Base-by-base conservation (phyloP, 2,329 filamentous ascomycete genomes). In the Chaetomiaceae sp. region DNA sequence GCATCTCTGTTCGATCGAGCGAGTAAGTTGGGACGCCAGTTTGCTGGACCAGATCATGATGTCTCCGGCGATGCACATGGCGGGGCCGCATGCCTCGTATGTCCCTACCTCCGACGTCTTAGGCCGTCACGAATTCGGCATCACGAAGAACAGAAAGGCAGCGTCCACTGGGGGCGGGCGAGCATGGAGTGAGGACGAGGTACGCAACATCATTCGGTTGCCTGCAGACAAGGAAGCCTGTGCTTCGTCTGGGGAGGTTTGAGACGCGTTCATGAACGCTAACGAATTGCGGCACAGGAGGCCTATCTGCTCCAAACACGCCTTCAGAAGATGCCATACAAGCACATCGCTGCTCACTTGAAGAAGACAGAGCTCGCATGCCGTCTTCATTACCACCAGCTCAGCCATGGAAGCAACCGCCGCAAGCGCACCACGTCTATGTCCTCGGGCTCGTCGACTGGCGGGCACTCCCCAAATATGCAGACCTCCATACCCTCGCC, bases 351-450 rank as follows among this genome's bases (percentile, higher is more conserved):
- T 48, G 79, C 83, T 49, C 84, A 90, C 58, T 71, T 93, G 56
- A 88, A 89, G 69, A 94, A 93, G 73, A 93, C 87, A 1, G 87
- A 93, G 69, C 74, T 93, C 49, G 87, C 87, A 38, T 94, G 87
- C 69, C 86, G 88, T 53, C 77, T 94, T 52, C 88, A 93, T 67
- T 91, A 88, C 63, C 87, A 94, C 61, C 87, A 93, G 62, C 76
- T 93, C 53, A 88, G 84, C 54, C 86, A 89, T 63, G 86, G 86
- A 48, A 87, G 79, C 70, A 87, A 86, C 68, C 83, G 86, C 58
- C 84, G 86, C 63, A 88, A 87, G 74, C 79, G 86, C 49, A 83
- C 81, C 49, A 77, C 79, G 20, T 90, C 86, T 14, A 74, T 83
- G 50, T 83, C 81, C 3, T 83, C 82, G 2, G 75, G 74, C 30